Percentiles rank a stretch among this genome's conserved stretches.
Conservation (phyloP, 2,329 filamentous ascomycete genomes). For the Leptographium flavum region DNA sequence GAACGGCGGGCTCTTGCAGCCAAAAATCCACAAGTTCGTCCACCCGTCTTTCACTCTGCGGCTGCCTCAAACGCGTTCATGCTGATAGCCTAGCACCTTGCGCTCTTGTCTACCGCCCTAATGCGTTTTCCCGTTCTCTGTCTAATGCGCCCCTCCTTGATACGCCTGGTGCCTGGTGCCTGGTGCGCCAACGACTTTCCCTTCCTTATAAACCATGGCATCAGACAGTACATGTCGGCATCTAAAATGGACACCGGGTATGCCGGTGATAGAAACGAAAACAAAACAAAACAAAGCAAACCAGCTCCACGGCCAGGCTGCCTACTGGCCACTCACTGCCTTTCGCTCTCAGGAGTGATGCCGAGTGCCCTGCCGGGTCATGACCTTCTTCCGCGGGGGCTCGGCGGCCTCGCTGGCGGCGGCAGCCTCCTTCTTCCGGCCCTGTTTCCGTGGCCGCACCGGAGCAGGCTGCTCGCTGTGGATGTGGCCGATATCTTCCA, state of each 20-base stretch:
- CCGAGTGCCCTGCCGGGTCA: constrained; percentile 11
- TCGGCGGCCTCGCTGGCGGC: constrained; percentile 10
- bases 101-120: not conserved
- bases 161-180: not conserved
- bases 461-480: constrained; percentile 42
- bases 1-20: too few relatives aligned
- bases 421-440: constrained; percentile 30
- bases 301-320: too few relatives aligned
- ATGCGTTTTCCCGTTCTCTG: not conserved
- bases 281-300: too few relatives aligned
- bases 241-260: too few relatives aligned
- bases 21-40: not conserved
- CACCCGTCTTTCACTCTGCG: not conserved
- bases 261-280: too few relatives aligned
- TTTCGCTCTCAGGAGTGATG: constrained; percentile 6
- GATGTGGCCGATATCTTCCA: constrained; percentile 42
- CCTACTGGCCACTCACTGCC: not conserved
- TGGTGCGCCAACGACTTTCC: too few relatives aligned
- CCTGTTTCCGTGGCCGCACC: constrained; percentile 34
- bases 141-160: not conserved
- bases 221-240: too few relatives aligned
- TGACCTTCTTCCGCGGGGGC: constrained; percentile 12
- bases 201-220: too few relatives aligned
- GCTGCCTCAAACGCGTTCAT: not conserved
- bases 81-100: not conserved